Percentiles rank a stretch among this genome's conserved stretches.
These are phyloP conservation scores for Kodamaea fukazawae DNA, from an alignment of 805 yeast genomes.

Conservation along the genomic window DNA sequence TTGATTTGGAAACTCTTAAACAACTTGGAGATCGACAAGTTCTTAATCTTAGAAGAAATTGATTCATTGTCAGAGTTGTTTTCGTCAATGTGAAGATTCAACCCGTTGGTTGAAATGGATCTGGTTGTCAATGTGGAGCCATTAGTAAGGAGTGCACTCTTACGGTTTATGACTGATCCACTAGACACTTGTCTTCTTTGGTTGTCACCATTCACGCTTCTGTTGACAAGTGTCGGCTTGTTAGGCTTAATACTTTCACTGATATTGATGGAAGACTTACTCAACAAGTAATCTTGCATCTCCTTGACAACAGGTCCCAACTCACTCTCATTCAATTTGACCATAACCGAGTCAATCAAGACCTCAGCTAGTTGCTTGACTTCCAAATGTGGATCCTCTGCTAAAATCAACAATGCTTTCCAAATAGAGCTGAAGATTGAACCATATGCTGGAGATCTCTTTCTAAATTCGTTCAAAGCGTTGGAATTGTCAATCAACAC, in stretches of 20 bases:
- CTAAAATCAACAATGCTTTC: slow-evolving; percentile 75
- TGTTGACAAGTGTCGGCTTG: slow-evolving; percentile 33
- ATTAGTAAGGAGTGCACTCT: slow-evolving; percentile 24
- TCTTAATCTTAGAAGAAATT: slow-evolving; percentile 31
- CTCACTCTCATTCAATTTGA: slow-evolving; percentile 61
- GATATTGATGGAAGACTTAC: slow-evolving; percentile 44
- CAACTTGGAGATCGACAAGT: slow-evolving; percentile 32
- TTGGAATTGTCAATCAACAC: slow-evolving; percentile 61
- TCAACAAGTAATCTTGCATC: slow-evolving; percentile 61
- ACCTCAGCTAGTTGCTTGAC: slow-evolving; percentile 70
- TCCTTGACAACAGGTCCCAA: slow-evolving; percentile 62
- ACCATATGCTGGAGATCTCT: slow-evolving; percentile 79
- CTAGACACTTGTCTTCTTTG: slow-evolving; percentile 24
- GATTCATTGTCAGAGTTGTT: slow-evolving; percentile 27
- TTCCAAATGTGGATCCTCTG: slow-evolving; percentile 87
- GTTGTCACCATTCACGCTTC: slow-evolving; percentile 21
- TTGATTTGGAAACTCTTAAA: slow-evolving; percentile 38
- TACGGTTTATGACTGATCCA: slow-evolving; percentile 20
- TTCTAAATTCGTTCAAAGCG: slow-evolving; percentile 59
- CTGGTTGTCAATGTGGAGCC: slow-evolving; percentile 29
- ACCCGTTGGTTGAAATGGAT: slow-evolving; percentile 25
- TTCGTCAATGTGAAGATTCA: slow-evolving; percentile 13
- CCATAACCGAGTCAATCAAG: slow-evolving; percentile 69
- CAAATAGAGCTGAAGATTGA: slow-evolving; percentile 82
- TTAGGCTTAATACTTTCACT: slow-evolving; percentile 40